phyloP scores from a whole-genome alignment of 2,329 filamentous ascomycete species.

The Aspergillus arachidicola region DNA sequence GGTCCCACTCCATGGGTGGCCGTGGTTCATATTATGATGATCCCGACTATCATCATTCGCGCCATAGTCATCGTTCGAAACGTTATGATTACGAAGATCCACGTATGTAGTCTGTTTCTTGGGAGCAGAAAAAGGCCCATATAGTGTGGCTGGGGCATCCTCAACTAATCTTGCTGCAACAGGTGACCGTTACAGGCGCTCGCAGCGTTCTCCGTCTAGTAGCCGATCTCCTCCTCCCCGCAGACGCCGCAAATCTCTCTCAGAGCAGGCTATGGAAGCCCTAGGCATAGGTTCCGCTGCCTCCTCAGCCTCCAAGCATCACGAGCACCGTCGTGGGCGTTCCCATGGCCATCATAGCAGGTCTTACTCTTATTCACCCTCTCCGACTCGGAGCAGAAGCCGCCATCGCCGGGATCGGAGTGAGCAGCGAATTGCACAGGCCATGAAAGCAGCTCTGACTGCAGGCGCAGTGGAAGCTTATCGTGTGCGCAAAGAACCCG shows the following conservation, averaged over 20 bases:
- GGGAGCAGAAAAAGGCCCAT: neutral
- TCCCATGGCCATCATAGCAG: slow-evolving; percentile 36
- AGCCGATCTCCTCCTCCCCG: slow-evolving; percentile 42
- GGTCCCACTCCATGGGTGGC: slow-evolving; percentile 40
- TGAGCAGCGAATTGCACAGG: slow-evolving; percentile 72
- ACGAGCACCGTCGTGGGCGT: slow-evolving; percentile 53
- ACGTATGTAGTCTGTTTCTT: slow-evolving; percentile 32
- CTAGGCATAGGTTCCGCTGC: slow-evolving; percentile 60
- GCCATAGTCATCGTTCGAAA: slow-evolving; percentile 47
- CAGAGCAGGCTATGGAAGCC: slow-evolving; percentile 55
- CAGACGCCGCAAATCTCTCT: slow-evolving; percentile 50
- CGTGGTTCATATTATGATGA: slow-evolving; percentile 39
- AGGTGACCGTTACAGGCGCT: slow-evolving; percentile 37
- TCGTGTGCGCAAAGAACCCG: slow-evolving; percentile 83
- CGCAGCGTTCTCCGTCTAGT: slow-evolving; percentile 39
- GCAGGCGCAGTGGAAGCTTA: slow-evolving; percentile 92
- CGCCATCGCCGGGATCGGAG: slow-evolving; percentile 55
- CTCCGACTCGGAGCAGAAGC: slow-evolving; percentile 54
- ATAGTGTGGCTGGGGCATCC: neutral
- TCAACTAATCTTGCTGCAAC: slow-evolving; percentile 8
- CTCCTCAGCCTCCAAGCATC: slow-evolving; percentile 38
- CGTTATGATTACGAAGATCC: slow-evolving; percentile 53
- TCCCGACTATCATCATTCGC: slow-evolving; percentile 31
- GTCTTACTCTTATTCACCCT: slow-evolving; percentile 55
- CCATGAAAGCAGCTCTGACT: slow-evolving; percentile 85